Conservation (phyloP, 345 rosid genomes). For the Rhodamnia argentea region DNA sequence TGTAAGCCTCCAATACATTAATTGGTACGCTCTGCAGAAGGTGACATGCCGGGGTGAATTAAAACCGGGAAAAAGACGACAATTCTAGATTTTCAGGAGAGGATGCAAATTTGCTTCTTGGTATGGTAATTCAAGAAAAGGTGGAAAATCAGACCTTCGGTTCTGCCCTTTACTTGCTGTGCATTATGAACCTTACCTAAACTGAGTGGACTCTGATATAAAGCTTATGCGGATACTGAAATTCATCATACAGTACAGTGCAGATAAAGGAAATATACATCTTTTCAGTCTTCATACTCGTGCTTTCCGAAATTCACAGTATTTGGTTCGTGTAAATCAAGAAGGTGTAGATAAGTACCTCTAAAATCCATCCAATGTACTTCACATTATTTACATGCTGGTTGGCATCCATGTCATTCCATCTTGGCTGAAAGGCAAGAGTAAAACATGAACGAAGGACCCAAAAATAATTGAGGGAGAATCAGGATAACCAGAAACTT, state of each 20-base stretch:
- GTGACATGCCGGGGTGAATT: not conserved
- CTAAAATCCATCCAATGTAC: constrained; percentile 66
- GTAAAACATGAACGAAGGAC: not conserved
- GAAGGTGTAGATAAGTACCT: constrained; percentile 15
- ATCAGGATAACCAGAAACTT: not conserved
- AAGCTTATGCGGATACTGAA: not conserved
- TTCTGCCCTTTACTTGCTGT: not conserved
- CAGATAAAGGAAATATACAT: not conserved
- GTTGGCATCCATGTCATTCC: constrained; percentile 68
- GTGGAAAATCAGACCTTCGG: not conserved
- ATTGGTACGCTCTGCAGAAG: constrained; percentile 46
- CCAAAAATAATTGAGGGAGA: too few species aligned
- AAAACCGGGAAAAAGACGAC: not conserved
- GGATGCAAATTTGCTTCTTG: not conserved
- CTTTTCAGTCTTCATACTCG: not conserved
- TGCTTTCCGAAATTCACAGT: not conserved
- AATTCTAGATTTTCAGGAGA: not conserved
- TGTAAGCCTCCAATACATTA: constrained; percentile 33
- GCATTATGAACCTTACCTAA: not conserved
- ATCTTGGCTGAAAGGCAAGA: constrained; percentile 36
- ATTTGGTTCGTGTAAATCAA: not conserved
- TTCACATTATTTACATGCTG: constrained; percentile 74
- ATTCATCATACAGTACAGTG: not conserved
- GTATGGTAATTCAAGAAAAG: not conserved
- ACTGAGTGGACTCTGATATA: not conserved